These are phyloP conservation scores for Chlamydomonas reinhardtii DNA, from an alignment of 163 green algal species.

Conservation along the genomic window DNA sequence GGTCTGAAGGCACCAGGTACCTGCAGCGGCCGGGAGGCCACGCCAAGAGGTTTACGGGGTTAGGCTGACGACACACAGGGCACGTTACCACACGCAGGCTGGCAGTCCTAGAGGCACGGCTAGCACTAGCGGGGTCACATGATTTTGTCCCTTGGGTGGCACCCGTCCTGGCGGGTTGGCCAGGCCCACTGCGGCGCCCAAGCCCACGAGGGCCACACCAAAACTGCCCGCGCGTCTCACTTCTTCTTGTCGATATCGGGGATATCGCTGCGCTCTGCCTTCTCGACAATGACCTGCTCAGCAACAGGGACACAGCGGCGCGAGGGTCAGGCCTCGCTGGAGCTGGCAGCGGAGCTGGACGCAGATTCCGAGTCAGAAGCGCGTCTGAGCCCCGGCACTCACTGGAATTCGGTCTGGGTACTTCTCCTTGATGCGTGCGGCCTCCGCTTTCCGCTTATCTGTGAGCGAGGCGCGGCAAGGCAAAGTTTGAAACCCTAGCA, in stretches of 20 bases:
- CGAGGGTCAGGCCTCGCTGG: not conserved
- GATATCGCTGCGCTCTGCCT: constrained; percentile 95
- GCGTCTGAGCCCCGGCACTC: constrained; percentile 35
- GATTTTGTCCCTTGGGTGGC: too few species aligned
- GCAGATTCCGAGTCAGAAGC: not conserved
- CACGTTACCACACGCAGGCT: too few species aligned
- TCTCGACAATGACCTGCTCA: constrained; percentile 98
- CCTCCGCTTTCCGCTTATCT: constrained; percentile 97
- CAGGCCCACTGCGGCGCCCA: not conserved
- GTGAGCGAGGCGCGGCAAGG: constrained; percentile 26
- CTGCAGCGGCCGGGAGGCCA: constrained; percentile 59
- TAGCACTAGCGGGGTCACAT: too few species aligned
- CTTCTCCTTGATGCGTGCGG: constrained; percentile 96
- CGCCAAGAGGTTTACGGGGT: not conserved
- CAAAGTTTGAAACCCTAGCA: constrained; percentile 14
- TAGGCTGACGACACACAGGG: too few species aligned
- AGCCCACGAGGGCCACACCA: not conserved
- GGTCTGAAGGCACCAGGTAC: constrained; percentile 97
- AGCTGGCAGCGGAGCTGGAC: too few species aligned
- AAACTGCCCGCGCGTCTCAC: too few species aligned
- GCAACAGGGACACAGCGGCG: not conserved
- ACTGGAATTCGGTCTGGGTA: constrained; percentile 98
- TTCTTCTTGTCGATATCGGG: constrained; percentile 99
- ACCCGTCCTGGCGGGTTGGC: too few species aligned
- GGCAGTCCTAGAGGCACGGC: too few species aligned